A percentile compares a stretch with the other conserved stretches of the same genome.
These are phyloP conservation scores for Alliaria petiolata DNA, from an alignment of 345 rosid species.

Conservation along the genomic window DNA sequence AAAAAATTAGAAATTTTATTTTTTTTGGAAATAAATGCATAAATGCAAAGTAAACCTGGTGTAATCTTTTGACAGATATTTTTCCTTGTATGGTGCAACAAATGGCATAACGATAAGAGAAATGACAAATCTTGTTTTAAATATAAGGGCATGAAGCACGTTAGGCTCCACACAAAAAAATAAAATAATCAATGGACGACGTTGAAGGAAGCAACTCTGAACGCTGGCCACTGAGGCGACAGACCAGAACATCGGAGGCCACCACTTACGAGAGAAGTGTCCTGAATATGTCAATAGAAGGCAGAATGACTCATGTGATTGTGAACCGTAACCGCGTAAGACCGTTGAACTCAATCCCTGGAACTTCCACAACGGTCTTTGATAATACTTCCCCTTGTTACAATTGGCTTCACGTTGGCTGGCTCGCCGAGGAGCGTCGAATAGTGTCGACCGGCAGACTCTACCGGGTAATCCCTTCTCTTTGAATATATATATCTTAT, in stretches of 20 bases:
- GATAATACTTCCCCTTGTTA: neutral
- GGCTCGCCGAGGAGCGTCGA: constrained; percentile 21
- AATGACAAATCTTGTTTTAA: too few species aligned
- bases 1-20: too few species aligned
- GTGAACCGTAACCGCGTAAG: neutral
- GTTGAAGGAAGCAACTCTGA: neutral
- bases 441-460: neutral
- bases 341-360: neutral
- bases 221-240: neutral
- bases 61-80: too few species aligned
- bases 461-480: constrained; percentile 11
- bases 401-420: constrained; percentile 6
- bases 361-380: neutral
- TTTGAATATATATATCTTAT: neutral
- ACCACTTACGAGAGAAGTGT: neutral
- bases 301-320: neutral
- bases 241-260: neutral
- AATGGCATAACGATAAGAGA: too few species aligned
- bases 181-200: neutral
- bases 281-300: neutral
- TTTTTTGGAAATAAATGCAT: too few species aligned
- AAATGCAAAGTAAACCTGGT: too few species aligned
- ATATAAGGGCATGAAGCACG: too few species aligned
- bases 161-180: neutral
- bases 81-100: too few species aligned